phyloP scores from a whole-genome alignment of 805 yeast species.

The Teunomyces cretensis region DNA sequence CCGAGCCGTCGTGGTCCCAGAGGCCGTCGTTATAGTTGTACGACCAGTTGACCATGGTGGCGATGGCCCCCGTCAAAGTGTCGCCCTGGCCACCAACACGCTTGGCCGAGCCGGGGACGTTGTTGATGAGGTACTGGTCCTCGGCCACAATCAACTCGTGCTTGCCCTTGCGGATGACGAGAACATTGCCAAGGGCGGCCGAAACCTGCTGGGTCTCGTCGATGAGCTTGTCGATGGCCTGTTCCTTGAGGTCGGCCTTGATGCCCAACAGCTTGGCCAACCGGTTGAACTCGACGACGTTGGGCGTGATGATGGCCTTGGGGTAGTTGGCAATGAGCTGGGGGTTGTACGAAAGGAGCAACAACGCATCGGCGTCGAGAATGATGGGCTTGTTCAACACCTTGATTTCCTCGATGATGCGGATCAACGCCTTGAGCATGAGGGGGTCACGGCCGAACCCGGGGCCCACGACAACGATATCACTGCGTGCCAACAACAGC shows the following conservation, averaged over 20 bases:
- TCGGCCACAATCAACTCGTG: constrained; percentile 63
- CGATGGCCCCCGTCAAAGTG: constrained; percentile 81
- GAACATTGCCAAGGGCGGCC: constrained; percentile 50
- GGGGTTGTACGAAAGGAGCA: constrained; percentile 58
- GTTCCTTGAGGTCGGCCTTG: constrained; percentile 9
- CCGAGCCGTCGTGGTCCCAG: constrained; percentile 42
- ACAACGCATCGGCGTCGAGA: constrained; percentile 89
- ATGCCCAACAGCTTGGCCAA: constrained; percentile 41
- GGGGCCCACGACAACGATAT: constrained; percentile 87
- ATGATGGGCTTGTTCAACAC: constrained; percentile 66
- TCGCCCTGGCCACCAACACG: constrained; percentile 98
- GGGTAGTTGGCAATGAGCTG: constrained; percentile 52
- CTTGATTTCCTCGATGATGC: constrained; percentile 57
- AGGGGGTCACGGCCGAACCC: constrained; percentile 83
- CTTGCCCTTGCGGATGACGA: constrained; percentile 72
- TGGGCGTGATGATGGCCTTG: constrained; percentile 81
- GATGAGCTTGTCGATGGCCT: background rate
- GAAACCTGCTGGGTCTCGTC: constrained; percentile 35
- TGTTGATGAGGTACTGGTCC: constrained; percentile 40
- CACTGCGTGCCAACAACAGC: constrained; percentile 61
- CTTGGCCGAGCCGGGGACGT: constrained; percentile 62
- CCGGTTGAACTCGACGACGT: constrained; percentile 78
- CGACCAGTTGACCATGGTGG: constrained; percentile 81
- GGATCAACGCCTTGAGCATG: constrained; percentile 61
- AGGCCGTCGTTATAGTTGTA: constrained; percentile 55